phyloP scores from a whole-genome alignment of 1,284 basidiomycete genomes.

The Ganoderma boninense region DNA sequence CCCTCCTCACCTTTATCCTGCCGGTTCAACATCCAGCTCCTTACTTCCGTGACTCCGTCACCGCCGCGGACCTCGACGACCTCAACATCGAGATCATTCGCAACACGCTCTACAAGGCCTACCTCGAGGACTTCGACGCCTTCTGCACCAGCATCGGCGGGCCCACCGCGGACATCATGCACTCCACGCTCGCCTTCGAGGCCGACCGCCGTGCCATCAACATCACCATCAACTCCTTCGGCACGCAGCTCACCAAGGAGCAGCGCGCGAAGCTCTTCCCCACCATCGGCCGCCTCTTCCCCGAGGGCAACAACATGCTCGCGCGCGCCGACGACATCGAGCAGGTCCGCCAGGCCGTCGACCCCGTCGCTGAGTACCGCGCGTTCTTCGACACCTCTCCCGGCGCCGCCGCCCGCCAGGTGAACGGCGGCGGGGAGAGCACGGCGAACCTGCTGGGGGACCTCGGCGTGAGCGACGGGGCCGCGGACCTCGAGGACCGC shows the following conservation, averaged over 20 bases:
- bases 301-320: constrained; percentile 94
- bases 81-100: constrained; percentile 99
- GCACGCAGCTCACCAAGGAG: constrained; percentile 95
- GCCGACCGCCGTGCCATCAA: constrained; percentile 97
- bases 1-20: not conserved
- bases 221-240: constrained; percentile 99
- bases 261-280: constrained; percentile 97
- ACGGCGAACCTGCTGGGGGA: constrained; percentile 41
- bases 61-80: constrained; percentile 96
- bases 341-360: constrained; percentile 89
- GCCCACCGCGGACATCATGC: constrained; percentile 92
- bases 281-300: constrained; percentile 91
- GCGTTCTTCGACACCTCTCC: constrained; percentile 83
- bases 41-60: constrained; percentile 96
- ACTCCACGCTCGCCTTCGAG: constrained; percentile 91
- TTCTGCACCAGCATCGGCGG: constrained; percentile 85
- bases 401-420: constrained; percentile 40
- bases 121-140: constrained; percentile 96
- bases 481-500: constrained; percentile 87
- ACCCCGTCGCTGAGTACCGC: constrained; percentile 90
- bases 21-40: constrained; percentile 71
- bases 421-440: constrained; percentile 46
- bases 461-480: constrained; percentile 44
- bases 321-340: constrained; percentile 97
- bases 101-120: constrained; percentile 99